Base-by-base conservation (phyloP, 208 protist species). In the Balamuthia mandrillaris region DNA sequence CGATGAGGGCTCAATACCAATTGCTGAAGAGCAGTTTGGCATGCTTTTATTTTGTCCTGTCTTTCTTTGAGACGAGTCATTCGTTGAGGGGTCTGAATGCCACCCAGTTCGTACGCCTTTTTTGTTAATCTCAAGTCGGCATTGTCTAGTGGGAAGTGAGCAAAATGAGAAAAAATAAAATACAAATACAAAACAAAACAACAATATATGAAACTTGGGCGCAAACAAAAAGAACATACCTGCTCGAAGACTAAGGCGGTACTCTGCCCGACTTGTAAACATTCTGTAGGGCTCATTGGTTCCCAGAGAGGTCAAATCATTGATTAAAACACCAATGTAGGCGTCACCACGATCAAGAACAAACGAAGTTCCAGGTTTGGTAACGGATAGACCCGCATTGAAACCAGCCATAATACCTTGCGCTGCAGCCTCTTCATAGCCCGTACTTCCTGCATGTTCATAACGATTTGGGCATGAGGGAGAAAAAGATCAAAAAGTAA, bases 251-350 rank as follows among this genome's bases (percentile, higher is more conserved):
- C 60, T 70, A n/a, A 96, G 60, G 68, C 94, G 74, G 82, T 91
- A 94, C 61, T 94, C 90, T 29, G 92, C 72, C 14, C 92, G 78
- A 18, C 70, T 84, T 33, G 91, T 88, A 49, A 89, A 94, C 88
- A 96, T 94, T 60, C 94, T 60, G 66, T 96, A 96, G 0, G 94
- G 94, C 84, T 96, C 94, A 5, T 70, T 81, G 1, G 83, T 86
- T 24, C 92, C 92, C 12, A 91, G 58, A 7, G 85, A 86, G 10
- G 93, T 74, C 2, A 96, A 81, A 87, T 96, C 94, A 72, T 96
- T 93, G 68, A 96, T 88, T 12, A 95, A 58, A 0, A 94, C 91
- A 33, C 91, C 87, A 45, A 93, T 89, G 81, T 92, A 93, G 18
- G 75, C 89, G 18, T 93, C 84, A 3, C 85, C 86, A 10, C 93